Evolutionary conservation across 192 early-diverging fungal genomes (phyloP), one percentile per base, ranked within the genome.

Genomic region (Linnemannia zychae): DNA sequence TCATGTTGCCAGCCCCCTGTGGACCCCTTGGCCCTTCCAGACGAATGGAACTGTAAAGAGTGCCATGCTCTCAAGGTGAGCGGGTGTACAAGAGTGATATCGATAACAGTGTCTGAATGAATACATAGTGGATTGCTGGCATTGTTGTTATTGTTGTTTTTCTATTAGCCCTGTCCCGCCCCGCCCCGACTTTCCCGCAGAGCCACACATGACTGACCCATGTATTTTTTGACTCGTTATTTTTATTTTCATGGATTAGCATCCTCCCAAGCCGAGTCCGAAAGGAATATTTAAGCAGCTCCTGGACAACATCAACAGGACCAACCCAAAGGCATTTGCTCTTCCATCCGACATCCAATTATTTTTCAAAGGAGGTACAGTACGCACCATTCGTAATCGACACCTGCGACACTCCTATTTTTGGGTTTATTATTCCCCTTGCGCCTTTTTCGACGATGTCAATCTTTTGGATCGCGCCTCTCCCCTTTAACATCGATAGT

Each of bases 1-100:
- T 78, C 79, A 46, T 88, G 88, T 68, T 72, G 84, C 28, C 76
- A 82, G 28, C 88, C 88, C 4, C 80, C 84, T 18, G 40, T 88
- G 24, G 84, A 86, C n/a, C 71, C 78, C 17, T 24, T 68, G 13
- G 48, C 73, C 38, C 74, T 85, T 7, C 88, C 88, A 4, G 75
- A 78, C 28, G 88, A 85, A 81, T 88, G 88, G 88, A 78, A 82
- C 69, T 88, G 88, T 49, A 79, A 80, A 18, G 80, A 81, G 40
- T 88, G 88, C 57, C 53, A 49, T 20, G 46, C 80, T 34, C 46
- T 46, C 52, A 86, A 75, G 70, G 88, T 88, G 76, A 81, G n/a
- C 20, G 24, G 3, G 57, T 63, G 1, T 12, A n/a, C 24, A n/a
- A 63, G 57, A 3, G 31, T 9, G 57, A 63, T 63, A 24, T 12